Evolutionary conservation across 306 rosid species (phyloP).

Genomic region (Cercis canadensis): DNA sequence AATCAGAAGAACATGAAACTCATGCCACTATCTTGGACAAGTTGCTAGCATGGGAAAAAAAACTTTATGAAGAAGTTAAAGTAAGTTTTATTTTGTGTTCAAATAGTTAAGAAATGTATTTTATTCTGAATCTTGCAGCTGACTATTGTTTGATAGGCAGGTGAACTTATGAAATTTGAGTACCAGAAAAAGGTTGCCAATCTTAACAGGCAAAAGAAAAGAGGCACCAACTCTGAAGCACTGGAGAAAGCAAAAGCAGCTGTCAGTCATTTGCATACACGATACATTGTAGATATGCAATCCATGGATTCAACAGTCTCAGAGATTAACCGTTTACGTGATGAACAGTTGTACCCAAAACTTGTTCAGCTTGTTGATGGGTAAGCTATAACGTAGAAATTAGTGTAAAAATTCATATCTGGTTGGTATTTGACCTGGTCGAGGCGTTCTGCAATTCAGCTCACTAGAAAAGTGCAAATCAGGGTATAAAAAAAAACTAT

Average conservation of each 20-base stretch:
- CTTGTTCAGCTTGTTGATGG: slow-evolving; percentile 87
- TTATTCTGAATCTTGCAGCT: slow-evolving; percentile 27
- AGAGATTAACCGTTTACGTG: slow-evolving; percentile 90
- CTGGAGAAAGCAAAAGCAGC: slow-evolving; percentile 89
- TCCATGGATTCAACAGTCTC: slow-evolving; percentile 97
- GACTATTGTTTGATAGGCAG: slow-evolving; percentile 68
- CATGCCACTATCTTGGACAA: slow-evolving; percentile 95
- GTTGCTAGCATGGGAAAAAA: slow-evolving; percentile 97
- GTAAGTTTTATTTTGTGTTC: slow-evolving; percentile 40
- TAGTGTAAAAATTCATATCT: slow-evolving; percentile 10
- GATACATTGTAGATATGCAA: slow-evolving; percentile 99
- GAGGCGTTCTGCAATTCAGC: background rate
- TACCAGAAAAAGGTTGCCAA: slow-evolving; percentile 84
- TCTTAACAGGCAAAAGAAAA: slow-evolving; percentile 77
- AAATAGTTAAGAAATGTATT: background rate
- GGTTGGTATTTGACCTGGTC: slow-evolving; percentile 15
- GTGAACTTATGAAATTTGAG: slow-evolving; percentile 88
- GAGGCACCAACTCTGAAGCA: slow-evolving; percentile 69
- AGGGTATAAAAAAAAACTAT: too few species aligned
- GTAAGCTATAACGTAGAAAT: slow-evolving; percentile 58
- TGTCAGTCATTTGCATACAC: slow-evolving; percentile 92
- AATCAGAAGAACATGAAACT: slow-evolving; percentile 81
- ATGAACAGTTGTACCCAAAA: slow-evolving; percentile 79
- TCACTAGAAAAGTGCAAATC: too few species aligned
- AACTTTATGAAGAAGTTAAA: slow-evolving; percentile 95